Evolutionary conservation across 129 eudicot genomes (phyloP), one percentile per base, ranked within the genome.

Genomic region (Tagetes erecta): DNA sequence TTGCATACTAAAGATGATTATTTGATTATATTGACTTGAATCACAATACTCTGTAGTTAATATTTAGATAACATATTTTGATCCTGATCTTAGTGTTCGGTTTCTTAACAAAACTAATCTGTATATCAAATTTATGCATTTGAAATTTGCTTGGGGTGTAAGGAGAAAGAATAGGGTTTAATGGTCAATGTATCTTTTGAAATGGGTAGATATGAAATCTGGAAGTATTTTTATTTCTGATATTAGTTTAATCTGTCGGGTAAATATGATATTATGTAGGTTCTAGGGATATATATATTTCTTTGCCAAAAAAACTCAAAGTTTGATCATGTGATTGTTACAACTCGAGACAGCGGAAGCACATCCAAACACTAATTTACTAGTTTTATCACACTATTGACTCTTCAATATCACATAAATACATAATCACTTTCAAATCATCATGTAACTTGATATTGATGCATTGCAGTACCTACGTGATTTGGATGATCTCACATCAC

Each of bases 391-490:
- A 27, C 20, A 11, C 38, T 59, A 33, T 58, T 8, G 65, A 13
- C 31, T 59, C n/a, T 33, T 59, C 40, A 56, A 6, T 56, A 30
- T 30, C 12, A 30, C 37, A 56, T 56, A 7, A 56, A n/a, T 7
- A 56, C 36, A 56, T 56, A 27, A 56, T 56, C 7, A 56, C 12
- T 30, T 27, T 34, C 20, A 59, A 59, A 60, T 34, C 27, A 3
- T n/a, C 30, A 4, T 3, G 5, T 30, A 45, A 55, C 42, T 73
- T 40, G 34, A 75, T 55, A 40, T 78, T 65, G n/a, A 34, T 36
- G 14, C 31, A 13, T 35, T 83, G 79, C 91, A 95, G 99, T 91
- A 86, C 70, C 90, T 80, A 41, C 77, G 72, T 35, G 97, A 91
- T 53, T 37, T 95, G 87, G 96, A 91, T 74, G 72, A 85, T 75